Percentiles rank a stretch among this genome's conserved stretches.
Evolutionary conservation across 306 rosid genomes (phyloP).

Genomic region (Acmispon strigosus): DNA sequence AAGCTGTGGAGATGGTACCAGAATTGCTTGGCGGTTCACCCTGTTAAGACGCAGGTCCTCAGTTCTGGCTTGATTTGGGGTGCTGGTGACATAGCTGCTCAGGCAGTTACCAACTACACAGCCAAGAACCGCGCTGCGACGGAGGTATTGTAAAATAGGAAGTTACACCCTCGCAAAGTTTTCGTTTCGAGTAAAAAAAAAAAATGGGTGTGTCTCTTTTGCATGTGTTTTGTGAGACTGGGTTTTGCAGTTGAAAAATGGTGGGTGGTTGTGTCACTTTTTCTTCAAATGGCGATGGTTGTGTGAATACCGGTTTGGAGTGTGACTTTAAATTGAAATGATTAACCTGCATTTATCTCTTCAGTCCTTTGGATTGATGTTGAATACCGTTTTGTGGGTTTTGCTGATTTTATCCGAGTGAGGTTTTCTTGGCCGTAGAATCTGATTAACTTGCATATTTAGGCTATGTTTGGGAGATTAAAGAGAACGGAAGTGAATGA

Average conservation of each 20-base stretch:
- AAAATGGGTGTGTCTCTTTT: background rate
- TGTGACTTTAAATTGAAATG: background rate
- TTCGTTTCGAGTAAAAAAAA: background rate
- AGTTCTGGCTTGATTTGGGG: slow-evolving; percentile 63
- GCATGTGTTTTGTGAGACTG: background rate
- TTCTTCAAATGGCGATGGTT: no score
- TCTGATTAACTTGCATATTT: background rate
- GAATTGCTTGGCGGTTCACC: slow-evolving; percentile 45
- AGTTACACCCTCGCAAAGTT: no score
- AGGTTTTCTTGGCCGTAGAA: background rate
- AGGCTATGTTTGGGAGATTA: background rate
- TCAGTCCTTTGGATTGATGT: background rate
- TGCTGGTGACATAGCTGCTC: slow-evolving; percentile 54
- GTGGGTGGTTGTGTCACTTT: no score
- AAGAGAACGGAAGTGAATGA: background rate
- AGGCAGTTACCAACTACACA: slow-evolving; percentile 34
- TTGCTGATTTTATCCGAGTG: background rate
- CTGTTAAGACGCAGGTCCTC: slow-evolving; percentile 54
- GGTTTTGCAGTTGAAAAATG: background rate
- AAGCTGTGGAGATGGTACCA: slow-evolving; percentile 56
- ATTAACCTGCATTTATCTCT: background rate
- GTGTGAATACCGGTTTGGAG: background rate
- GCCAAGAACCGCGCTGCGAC: background rate
- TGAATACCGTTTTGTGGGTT: background rate
- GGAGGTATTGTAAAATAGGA: background rate